phyloP scores from a whole-genome alignment of 2,329 filamentous ascomycete species.

The Chaetomiaceae sp. region DNA sequence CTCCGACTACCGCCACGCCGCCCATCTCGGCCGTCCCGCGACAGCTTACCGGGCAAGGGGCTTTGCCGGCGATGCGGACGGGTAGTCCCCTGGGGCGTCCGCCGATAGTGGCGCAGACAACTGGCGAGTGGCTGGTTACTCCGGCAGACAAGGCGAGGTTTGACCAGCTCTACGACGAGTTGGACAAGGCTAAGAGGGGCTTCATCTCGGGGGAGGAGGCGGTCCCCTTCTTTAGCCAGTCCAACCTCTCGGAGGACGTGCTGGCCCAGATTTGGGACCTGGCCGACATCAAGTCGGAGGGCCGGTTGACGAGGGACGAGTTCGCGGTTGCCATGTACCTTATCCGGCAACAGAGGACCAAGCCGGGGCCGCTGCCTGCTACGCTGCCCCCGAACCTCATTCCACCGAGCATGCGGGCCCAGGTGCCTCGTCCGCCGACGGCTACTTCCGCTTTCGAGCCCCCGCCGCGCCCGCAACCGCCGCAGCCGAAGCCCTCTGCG shows the following conservation, averaged over 20 bases:
- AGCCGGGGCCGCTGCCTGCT: slow-evolving; percentile 62
- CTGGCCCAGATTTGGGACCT: slow-evolving; percentile 97
- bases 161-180: slow-evolving; percentile 75
- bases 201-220: slow-evolving; percentile 92
- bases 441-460: slow-evolving; percentile 53
- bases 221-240: slow-evolving; percentile 90
- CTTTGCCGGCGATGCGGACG: slow-evolving; percentile 58
- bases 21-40: slow-evolving; percentile 69
- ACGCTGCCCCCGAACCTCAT: slow-evolving; percentile 77
- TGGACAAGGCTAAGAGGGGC: slow-evolving; percentile 77
- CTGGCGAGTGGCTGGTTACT: slow-evolving; percentile 73
- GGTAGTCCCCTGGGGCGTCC: slow-evolving; percentile 53
- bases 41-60: slow-evolving; percentile 67
- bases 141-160: slow-evolving; percentile 82
- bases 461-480: slow-evolving; percentile 39
- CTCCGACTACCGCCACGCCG: slow-evolving; percentile 46
- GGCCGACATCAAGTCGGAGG: slow-evolving; percentile 87
- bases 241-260: slow-evolving; percentile 79
- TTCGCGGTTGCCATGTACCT: slow-evolving; percentile 98
- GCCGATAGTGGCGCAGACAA: slow-evolving; percentile 42
- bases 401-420: slow-evolving; percentile 76
- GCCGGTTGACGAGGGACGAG: slow-evolving; percentile 78
- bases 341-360: slow-evolving; percentile 81
- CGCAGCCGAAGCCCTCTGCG: slow-evolving; percentile 57
- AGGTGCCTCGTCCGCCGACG: slow-evolving; percentile 44